Percentiles rank a stretch among this genome's conserved stretches.
These are phyloP conservation scores for Botrytis porri DNA, from an alignment of 2,329 filamentous ascomycete species.

Conservation along the genomic window DNA sequence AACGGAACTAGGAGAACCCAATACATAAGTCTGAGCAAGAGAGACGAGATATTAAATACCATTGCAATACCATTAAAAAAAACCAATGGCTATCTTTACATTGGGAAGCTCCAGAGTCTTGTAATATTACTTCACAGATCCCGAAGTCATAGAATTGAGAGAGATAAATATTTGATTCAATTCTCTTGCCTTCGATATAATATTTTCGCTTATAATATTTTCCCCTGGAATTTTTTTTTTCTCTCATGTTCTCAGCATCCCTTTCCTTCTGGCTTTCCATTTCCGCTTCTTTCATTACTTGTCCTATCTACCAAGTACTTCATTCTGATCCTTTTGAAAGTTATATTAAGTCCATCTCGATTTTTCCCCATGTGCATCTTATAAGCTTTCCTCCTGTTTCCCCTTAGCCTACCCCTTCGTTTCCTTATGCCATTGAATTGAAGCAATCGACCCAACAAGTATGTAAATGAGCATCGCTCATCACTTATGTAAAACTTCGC, in stretches of 20 bases:
- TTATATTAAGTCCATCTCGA: background rate
- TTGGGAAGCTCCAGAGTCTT: background rate
- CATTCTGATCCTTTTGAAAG: accelerated
- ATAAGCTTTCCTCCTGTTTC: background rate
- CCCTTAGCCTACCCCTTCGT: background rate
- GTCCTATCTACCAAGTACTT: accelerated
- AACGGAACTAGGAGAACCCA: background rate
- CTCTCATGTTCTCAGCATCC: background rate
- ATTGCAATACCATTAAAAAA: background rate
- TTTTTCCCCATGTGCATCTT: background rate
- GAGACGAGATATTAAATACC: background rate
- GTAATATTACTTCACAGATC: background rate
- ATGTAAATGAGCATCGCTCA: background rate
- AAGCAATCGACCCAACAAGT: background rate
- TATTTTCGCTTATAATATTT: background rate
- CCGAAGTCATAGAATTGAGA: accelerated
- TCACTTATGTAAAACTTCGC: background rate
- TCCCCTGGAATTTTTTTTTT: background rate
- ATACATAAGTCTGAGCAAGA: background rate
- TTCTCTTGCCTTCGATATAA: background rate
- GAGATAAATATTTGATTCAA: background rate
- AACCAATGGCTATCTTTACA: accelerated
- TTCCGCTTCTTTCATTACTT: background rate
- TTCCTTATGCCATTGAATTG: background rate
- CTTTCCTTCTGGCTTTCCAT: background rate